Base-by-base conservation (phyloP, 2,329 filamentous ascomycete species). In the Colletotrichum chlorophyti region DNA sequence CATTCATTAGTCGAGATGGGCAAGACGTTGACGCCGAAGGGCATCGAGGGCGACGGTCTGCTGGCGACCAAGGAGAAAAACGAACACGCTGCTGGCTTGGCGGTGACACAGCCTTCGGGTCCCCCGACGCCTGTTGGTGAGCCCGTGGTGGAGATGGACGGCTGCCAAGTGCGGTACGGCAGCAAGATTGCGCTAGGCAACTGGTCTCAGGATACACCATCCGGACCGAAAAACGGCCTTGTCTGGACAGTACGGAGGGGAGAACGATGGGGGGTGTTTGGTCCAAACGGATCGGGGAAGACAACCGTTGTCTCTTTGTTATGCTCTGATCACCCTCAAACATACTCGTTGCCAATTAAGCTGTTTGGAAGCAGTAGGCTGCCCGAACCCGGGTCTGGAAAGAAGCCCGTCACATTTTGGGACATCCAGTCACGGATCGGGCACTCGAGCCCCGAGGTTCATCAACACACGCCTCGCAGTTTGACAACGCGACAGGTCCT, bases 281-380 rank as follows among this genome's bases (percentile, higher is more conserved):
- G 95, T 0, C 90, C 93, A 27, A 98, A 99, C 66, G 95, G 90
- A 11, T 97, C 92, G 1, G 95, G 95, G 15, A 99, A 99, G 78
- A 99, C 95, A 0, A 99, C 95, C 0, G 83, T 99, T 34, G 84
- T 98, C 24, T 95, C 93, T 5, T 82, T 99, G 6, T 90, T 99
- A 58, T 96, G 91, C 59, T 98, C 94, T 1, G 95, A 99, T 68
- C 95, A 99, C 67, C 95, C 95, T 0, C 94, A 98, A 72, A 88
- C 93, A 0, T 99, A 98, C 72, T 91, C 91, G 0, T 84, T 93
- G 21, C 93, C 94, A 1, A 89, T 99, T 60, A 89, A 85, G 65
- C 81, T 97, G 12, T 98, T 99, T 70, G 92, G 93, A 1, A 86
- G 87, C 19, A 89, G 89, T 52, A 86, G 95, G 17, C 80, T 97